Conservation (phyloP, 371 early-diverging fungal genomes). For the Rhizopus arrhizus region DNA sequence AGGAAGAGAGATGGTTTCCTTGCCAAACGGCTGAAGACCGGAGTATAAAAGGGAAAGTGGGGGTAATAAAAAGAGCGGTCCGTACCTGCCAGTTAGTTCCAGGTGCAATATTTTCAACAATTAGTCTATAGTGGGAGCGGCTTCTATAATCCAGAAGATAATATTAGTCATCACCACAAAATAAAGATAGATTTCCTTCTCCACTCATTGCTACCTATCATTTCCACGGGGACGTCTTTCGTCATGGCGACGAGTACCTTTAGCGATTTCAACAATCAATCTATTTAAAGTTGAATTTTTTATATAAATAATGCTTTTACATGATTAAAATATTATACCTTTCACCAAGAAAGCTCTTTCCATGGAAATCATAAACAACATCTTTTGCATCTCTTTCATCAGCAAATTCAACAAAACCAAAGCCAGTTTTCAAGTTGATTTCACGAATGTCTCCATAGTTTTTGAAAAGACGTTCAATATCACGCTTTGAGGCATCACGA, state of each 20-base stretch:
- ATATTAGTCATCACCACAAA: background rate
- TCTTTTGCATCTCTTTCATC: conserved; percentile 69
- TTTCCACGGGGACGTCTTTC: conserved; percentile 44
- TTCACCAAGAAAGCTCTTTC: conserved; percentile 66
- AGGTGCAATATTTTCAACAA: conserved; percentile 71
- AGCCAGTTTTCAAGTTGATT: conserved; percentile 66
- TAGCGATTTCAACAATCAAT: conserved; percentile 75
- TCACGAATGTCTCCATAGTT: conserved; percentile 65
- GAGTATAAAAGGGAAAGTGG: conserved; percentile 11
- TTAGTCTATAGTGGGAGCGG: conserved; percentile 65
- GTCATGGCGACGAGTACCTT: conserved; percentile 62
- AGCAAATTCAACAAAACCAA: conserved; percentile 72
- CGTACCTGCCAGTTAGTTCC: conserved; percentile 84
- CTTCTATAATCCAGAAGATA: conserved; percentile 33
- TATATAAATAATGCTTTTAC: no score
- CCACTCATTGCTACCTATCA: conserved; percentile 33
- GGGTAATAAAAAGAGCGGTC: conserved; percentile 23
- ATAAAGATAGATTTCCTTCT: background rate
- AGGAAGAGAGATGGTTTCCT: conserved; percentile 20
- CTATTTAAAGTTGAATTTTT: conserved; percentile 31
- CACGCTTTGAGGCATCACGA: conserved; percentile 62
- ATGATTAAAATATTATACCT: conserved; percentile 37
- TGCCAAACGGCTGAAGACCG: conserved; percentile 2
- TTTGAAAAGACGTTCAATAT: conserved; percentile 64
- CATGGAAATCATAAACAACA: conserved; percentile 66